Percentiles rank a stretch among this genome's conserved stretches.
Conservation (phyloP, 331 rosid genomes). For the Quercus phellos region DNA sequence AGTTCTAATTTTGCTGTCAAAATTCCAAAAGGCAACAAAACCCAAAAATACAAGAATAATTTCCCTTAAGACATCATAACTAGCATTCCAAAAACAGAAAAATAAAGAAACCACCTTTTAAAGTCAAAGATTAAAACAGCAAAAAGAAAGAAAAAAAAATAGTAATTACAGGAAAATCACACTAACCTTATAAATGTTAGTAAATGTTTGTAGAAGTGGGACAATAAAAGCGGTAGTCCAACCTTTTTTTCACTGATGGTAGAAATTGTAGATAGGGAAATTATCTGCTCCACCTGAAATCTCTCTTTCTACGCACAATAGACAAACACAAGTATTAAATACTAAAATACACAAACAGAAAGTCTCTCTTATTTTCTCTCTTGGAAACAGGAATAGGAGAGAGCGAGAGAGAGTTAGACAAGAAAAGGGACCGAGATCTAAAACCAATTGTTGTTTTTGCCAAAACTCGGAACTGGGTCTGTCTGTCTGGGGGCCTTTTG, state of each 20-base stretch:
- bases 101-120: too few species aligned
- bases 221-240: constrained; percentile 20
- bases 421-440: constrained; percentile 41
- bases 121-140: too few species aligned
- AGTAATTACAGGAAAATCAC: background rate
- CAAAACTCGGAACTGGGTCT: constrained; percentile 30
- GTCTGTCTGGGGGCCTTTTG: constrained; percentile 27
- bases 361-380: constrained; percentile 9
- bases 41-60: too few species aligned
- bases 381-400: constrained; percentile 12
- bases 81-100: too few species aligned
- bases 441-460: constrained; percentile 18
- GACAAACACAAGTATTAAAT: too few species aligned
- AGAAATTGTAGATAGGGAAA: constrained; percentile 1
- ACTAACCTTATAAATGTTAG: constrained; percentile 17
- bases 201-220: background rate
- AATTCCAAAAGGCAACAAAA: too few species aligned
- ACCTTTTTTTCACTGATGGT: constrained; percentile 31
- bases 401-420: constrained; percentile 17
- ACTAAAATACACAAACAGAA: constrained; percentile 1
- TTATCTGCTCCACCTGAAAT: too few species aligned
- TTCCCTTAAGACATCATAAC: too few species aligned
- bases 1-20: too few species aligned
- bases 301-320: too few species aligned
- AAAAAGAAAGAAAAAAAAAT: background rate